These are phyloP conservation scores for Daldinia concentrica DNA, from an alignment of 495 filamentous ascomycete genomes.

Conservation along the genomic window DNA sequence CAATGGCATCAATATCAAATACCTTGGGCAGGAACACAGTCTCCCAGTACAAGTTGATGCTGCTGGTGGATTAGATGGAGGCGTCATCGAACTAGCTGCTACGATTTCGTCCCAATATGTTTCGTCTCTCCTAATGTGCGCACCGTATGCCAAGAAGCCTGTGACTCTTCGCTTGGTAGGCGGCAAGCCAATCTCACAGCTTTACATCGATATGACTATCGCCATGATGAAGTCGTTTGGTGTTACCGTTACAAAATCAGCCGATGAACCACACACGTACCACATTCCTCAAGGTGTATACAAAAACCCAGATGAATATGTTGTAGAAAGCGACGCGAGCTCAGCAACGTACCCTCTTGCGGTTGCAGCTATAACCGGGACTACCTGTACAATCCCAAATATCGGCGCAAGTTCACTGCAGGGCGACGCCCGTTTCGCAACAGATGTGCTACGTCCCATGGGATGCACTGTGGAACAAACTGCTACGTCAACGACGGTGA, in stretches of 20 bases:
- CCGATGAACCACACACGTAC: slow-evolving; percentile 84
- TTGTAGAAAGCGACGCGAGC: slow-evolving; percentile 96
- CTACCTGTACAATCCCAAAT: slow-evolving; percentile 93
- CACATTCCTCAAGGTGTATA: slow-evolving; percentile 90
- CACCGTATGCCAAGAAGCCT: slow-evolving; percentile 92
- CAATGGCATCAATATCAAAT: slow-evolving; percentile 85
- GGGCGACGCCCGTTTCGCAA: slow-evolving; percentile 93
- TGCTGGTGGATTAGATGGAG: slow-evolving; percentile 86
- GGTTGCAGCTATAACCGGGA: slow-evolving; percentile 93
- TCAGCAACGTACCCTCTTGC: slow-evolving; percentile 97
- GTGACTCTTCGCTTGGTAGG: slow-evolving; percentile 90
- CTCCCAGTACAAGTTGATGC: slow-evolving; percentile 86
- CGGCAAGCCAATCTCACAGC: slow-evolving; percentile 94
- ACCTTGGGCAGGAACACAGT: slow-evolving; percentile 80
- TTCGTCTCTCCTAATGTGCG: slow-evolving; percentile 95
- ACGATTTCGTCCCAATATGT: slow-evolving; percentile 98
- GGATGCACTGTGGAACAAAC: slow-evolving; percentile 90
- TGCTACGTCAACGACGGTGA: slow-evolving; percentile 88
- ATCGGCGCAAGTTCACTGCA: slow-evolving; percentile 92
- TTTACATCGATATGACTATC: slow-evolving; percentile 98
- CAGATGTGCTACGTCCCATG: slow-evolving; percentile 92
- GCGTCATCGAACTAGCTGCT: slow-evolving; percentile 88
- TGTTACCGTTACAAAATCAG: slow-evolving; percentile 70
- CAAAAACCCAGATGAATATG: slow-evolving; percentile 84
- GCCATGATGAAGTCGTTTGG: slow-evolving; percentile 98